phyloP scores from a whole-genome alignment of 352 stramenopile genomes.

The Globisporangium iwayamae region DNA sequence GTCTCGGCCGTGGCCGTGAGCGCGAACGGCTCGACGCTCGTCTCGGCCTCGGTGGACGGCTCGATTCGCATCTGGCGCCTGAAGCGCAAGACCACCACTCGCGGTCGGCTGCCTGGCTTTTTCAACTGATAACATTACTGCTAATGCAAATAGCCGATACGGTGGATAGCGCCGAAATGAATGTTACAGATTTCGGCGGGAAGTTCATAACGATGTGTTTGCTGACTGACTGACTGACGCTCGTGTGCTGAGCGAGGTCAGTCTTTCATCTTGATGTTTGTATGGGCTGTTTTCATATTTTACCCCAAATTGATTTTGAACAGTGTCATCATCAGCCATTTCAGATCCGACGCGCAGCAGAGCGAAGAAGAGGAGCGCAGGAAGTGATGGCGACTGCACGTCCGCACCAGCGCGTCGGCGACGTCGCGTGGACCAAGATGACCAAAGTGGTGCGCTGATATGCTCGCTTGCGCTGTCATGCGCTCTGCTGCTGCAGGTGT shows the following conservation, averaged over 20 bases:
- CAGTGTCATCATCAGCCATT: background rate
- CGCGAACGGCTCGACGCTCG: conserved; percentile 46
- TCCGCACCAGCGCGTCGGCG: conserved; percentile 65
- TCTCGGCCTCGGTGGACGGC: conserved; percentile 57
- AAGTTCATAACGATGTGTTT: no score
- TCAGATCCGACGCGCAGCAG: background rate
- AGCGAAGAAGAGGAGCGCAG: background rate
- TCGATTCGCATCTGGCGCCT: conserved; percentile 77
- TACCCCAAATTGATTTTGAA: background rate
- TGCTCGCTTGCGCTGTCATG: background rate
- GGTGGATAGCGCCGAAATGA: no score
- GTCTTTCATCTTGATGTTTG: no score
- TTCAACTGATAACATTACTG: conserved; percentile 29
- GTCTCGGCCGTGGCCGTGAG: conserved; percentile 68
- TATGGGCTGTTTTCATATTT: no score
- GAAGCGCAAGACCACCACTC: conserved; percentile 50
- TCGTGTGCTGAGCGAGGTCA: no score
- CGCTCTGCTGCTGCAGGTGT: background rate
- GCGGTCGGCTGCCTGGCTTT: conserved; percentile 50
- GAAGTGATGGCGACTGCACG: conserved; percentile 50
- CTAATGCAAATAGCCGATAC: no score
- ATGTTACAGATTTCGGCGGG: no score
- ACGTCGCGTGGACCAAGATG: conserved; percentile 91
- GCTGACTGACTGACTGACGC: no score
- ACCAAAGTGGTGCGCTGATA: conserved; percentile 81